Percentiles rank a stretch among this genome's conserved stretches.
Evolutionary conservation across 139 green algal species (phyloP).

Genomic region (Trebouxia sp.): DNA sequence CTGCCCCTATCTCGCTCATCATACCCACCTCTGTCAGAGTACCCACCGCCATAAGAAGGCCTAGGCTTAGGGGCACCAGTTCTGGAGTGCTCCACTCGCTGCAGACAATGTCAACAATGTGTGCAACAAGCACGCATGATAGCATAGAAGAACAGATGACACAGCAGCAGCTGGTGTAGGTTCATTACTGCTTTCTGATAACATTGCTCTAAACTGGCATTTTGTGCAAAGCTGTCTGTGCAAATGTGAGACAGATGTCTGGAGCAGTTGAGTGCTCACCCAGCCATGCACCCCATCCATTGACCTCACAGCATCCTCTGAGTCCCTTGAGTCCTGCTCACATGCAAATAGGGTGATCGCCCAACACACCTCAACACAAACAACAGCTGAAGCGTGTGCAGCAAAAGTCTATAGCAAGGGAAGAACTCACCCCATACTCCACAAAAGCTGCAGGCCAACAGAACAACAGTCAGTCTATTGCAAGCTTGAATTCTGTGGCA

Average conservation of each 20-base stretch:
- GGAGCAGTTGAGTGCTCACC: background rate
- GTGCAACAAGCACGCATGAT: too few relatives aligned
- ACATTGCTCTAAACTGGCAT: background rate
- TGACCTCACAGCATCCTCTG: constrained; percentile 56
- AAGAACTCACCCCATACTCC: constrained; percentile 38
- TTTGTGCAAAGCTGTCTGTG: too few relatives aligned
- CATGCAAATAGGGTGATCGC: background rate
- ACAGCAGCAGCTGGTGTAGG: too few relatives aligned
- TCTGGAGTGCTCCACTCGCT: constrained; percentile 29
- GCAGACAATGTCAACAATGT: background rate
- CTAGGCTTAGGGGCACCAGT: constrained; percentile 11
- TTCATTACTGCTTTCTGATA: too few relatives aligned
- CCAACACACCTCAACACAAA: background rate
- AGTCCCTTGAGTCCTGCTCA: constrained; percentile 53
- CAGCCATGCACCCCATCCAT: constrained; percentile 47
- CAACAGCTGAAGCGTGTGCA: background rate
- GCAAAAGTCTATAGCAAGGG: background rate
- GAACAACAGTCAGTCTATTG: background rate
- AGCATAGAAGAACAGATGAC: too few relatives aligned
- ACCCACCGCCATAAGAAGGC: background rate
- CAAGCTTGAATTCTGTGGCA: background rate
- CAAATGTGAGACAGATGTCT: too few relatives aligned
- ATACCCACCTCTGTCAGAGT: constrained; percentile 2
- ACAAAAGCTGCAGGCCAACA: constrained; percentile 45
- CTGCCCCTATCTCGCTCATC: background rate